Evolutionary conservation across 2,329 filamentous ascomycete species (phyloP), one percentile per base, ranked within the genome.

Genomic region (Teratosphaeria viscida): DNA sequence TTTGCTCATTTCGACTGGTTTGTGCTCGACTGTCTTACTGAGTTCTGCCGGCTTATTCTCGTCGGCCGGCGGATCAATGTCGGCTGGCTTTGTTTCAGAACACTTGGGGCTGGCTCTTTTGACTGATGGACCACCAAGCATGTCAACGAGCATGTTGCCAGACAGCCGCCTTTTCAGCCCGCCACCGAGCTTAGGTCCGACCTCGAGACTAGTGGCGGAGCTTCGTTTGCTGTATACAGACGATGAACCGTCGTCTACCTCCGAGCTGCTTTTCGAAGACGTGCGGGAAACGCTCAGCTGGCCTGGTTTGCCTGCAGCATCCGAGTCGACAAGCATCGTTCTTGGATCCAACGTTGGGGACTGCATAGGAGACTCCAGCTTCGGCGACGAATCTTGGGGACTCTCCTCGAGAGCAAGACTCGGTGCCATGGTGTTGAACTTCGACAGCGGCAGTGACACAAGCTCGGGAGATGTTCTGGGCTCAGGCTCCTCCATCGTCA

Each of bases 211-310:
- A 6, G 65, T 68, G 47, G 66, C 62, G 43, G 67, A 67, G 60
- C 62, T 74, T 64, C 61, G 66, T 60, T 67, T 76, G 64, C 75
- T 78, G 62, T 75, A 72, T 34, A 66, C 62, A 34, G 32, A 47
- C 7, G 76, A 77, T 8, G 70, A 66, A 58, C 75, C 72, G 34
- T 64, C 55, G 11, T 66, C 66, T 8, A 53, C 55, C 10, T 54
- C 65, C 12, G 73, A 71, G 58, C 71, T 71, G 34, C 72, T 75
- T 1, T 73, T 75, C 10, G 69, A 70, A 7, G 68, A 65, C 7
- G 69, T 68, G n/a, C 62, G 64, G 47, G 64, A 66, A 27, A 32
- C 53, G n/a, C 16, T 54, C 26, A 12, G 35, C n/a, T 34, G 19
- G 43, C 19, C n/a, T 23, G 5, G 16, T 49, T 19, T n/a, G 16